These are phyloP conservation scores for Stachybotrys chlorohalonatus DNA, from an alignment of 2,329 filamentous ascomycete species.

Conservation along the genomic window DNA sequence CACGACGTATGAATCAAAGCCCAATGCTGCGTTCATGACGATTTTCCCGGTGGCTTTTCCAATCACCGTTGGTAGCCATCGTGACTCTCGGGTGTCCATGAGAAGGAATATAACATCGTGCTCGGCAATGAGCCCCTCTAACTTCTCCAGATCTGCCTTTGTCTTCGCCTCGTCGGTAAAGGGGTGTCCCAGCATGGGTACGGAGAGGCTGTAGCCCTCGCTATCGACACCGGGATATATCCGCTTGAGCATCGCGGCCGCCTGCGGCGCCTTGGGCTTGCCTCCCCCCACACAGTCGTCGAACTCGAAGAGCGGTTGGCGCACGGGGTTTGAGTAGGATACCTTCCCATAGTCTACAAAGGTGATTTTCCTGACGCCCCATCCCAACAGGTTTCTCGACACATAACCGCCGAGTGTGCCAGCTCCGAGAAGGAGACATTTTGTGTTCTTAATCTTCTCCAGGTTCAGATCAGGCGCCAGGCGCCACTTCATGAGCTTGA, in stretches of 20 bases:
- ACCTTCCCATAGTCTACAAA: constrained; percentile 92
- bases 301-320: constrained; percentile 87
- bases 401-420: constrained; percentile 94
- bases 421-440: constrained; percentile 82
- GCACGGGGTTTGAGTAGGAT: constrained; percentile 92
- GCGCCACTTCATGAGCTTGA: constrained; percentile 98
- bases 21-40: constrained; percentile 91
- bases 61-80: constrained; percentile 95
- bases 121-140: constrained; percentile 66
- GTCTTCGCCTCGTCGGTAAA: constrained; percentile 64
- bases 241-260: constrained; percentile 68
- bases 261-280: constrained; percentile 70
- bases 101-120: constrained; percentile 95
- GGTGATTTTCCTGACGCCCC: constrained; percentile 91
- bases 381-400: constrained; percentile 82
- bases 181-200: constrained; percentile 93
- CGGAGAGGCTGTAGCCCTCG: constrained; percentile 69
- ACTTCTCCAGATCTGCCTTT: constrained; percentile 63
- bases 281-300: constrained; percentile 82
- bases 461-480: constrained; percentile 83
- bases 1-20: constrained; percentile 93
- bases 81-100: constrained; percentile 90
- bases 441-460: constrained; percentile 80
- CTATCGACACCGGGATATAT: constrained; percentile 89
- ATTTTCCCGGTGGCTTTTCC: constrained; percentile 88